Evolutionary conservation across 768 basidiomycete genomes (phyloP).

Genomic region (Infundibulicybe gibba): DNA sequence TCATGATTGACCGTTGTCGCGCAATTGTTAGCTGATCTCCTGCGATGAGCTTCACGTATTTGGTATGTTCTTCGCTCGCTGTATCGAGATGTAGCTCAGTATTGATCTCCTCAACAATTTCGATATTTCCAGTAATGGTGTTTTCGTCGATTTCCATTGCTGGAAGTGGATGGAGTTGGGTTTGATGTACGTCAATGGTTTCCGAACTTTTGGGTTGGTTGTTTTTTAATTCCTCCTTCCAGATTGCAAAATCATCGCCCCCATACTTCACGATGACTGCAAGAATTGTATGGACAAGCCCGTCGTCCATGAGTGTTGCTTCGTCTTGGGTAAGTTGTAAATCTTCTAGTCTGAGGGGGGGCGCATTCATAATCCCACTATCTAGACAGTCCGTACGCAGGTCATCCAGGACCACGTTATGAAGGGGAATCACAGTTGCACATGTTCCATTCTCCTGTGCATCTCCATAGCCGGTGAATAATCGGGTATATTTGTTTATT

Average conservation of each 20-base stretch:
- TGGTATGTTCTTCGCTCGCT: slow-evolving; percentile 1
- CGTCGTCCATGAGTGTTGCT: not conserved
- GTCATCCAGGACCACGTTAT: slow-evolving; percentile 9
- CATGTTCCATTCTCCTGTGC: slow-evolving; percentile 34
- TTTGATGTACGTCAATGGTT: slow-evolving; percentile 8
- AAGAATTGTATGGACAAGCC: slow-evolving; percentile 8
- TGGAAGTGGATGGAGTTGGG: slow-evolving; percentile 9
- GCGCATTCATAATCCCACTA: slow-evolving; percentile 9
- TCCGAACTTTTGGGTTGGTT: slow-evolving; percentile 7
- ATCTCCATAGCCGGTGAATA: slow-evolving; percentile 13
- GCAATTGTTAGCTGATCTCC: slow-evolving; percentile 20
- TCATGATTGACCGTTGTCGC: slow-evolving; percentile 22
- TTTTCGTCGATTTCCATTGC: slow-evolving; percentile 12
- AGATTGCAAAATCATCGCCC: slow-evolving; percentile 6
- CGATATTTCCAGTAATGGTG: slow-evolving; percentile 12
- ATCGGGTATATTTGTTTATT: not conserved
- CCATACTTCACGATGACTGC: slow-evolving; percentile 12
- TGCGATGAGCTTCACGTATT: slow-evolving; percentile 7
- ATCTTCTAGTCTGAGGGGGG: slow-evolving; percentile 11
- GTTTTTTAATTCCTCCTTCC: slow-evolving; percentile 1
- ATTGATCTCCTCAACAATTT: slow-evolving; percentile 10
- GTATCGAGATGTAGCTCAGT: slow-evolving; percentile 3
- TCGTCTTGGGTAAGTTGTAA: slow-evolving; percentile 13
- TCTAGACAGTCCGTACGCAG: slow-evolving; percentile 13
- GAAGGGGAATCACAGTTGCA: slow-evolving; percentile 25